Percentiles rank a stretch among this genome's conserved stretches.
Evolutionary conservation across 202 grass and related monocot species (phyloP).

Genomic region (Carex arenaria): DNA sequence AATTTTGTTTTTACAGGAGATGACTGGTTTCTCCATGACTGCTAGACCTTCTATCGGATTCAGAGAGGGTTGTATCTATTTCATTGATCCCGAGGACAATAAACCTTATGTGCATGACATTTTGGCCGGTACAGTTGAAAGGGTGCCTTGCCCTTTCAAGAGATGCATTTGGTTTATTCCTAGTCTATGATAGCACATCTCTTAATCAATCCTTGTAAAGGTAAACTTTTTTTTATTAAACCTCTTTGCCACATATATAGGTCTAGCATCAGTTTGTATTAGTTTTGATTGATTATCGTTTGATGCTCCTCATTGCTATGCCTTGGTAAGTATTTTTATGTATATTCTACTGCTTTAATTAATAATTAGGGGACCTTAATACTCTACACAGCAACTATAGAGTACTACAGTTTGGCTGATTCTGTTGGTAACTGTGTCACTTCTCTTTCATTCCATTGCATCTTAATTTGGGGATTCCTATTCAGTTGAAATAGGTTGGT

Average conservation of each 20-base stretch:
- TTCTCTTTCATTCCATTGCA: not conserved
- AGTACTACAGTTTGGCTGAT: not conserved
- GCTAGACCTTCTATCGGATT: not conserved
- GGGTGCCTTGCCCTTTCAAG: not conserved
- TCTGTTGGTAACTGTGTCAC: not conserved
- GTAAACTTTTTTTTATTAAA: not conserved
- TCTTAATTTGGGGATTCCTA: no score
- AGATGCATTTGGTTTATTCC: not conserved
- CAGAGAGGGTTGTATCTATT: not conserved
- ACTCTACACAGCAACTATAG: not conserved
- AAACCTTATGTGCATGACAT: not conserved
- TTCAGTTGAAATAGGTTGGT: no score
- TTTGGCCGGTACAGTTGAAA: not conserved
- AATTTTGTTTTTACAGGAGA: not conserved
- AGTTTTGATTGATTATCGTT: no score
- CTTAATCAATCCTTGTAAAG: not conserved
- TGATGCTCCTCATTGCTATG: no score
- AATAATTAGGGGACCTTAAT: not conserved
- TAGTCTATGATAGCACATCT: not conserved
- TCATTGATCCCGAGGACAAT: not conserved
- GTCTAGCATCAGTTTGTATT: no score
- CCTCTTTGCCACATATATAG: not conserved
- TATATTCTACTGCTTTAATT: not conserved
- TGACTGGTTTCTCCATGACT: not conserved
- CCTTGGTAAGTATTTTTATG: no score